Conservation (phyloP, 345 rosid species). For the Salix viminalis region DNA sequence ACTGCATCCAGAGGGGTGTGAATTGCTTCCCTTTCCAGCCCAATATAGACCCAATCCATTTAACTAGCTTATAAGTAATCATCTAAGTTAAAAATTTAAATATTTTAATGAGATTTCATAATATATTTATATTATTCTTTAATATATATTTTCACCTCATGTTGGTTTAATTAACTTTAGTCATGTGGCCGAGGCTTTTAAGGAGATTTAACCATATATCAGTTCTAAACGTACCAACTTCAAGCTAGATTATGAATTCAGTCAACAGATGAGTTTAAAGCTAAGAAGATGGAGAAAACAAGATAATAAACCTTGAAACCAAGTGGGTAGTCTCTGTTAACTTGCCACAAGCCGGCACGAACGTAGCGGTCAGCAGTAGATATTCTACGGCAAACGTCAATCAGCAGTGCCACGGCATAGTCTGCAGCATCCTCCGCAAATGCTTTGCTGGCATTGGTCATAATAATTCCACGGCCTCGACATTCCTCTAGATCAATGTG, state of each 20-base stretch:
- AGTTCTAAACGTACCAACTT: no score
- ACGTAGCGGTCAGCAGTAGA: conserved; percentile 14
- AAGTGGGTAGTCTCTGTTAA: conserved; percentile 12
- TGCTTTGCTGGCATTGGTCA: conserved; percentile 14
- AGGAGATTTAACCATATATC: no score
- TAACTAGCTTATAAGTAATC: no score
- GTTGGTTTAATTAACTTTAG: not conserved
- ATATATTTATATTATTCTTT: no score
- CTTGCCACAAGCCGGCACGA: conserved; percentile 12
- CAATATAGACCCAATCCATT: not conserved
- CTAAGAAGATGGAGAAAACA: not conserved
- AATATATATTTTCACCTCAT: not conserved
- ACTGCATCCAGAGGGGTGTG: not conserved
- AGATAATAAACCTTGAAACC: conserved; percentile 17
- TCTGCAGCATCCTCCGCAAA: conserved; percentile 16
- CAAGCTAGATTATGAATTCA: not conserved
- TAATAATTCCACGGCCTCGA: conserved; percentile 7
- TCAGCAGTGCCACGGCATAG: conserved; percentile 7
- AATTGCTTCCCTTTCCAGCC: not conserved
- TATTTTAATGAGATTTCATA: no score
- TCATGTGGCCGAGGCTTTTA: no score
- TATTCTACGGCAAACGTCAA: conserved; percentile 17
- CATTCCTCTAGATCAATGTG: conserved; percentile 14
- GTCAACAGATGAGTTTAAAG: not conserved
- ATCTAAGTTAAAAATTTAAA: no score